Conservation (phyloP, 345 rosid species). For the Eucalyptus lansdowneana region DNA sequence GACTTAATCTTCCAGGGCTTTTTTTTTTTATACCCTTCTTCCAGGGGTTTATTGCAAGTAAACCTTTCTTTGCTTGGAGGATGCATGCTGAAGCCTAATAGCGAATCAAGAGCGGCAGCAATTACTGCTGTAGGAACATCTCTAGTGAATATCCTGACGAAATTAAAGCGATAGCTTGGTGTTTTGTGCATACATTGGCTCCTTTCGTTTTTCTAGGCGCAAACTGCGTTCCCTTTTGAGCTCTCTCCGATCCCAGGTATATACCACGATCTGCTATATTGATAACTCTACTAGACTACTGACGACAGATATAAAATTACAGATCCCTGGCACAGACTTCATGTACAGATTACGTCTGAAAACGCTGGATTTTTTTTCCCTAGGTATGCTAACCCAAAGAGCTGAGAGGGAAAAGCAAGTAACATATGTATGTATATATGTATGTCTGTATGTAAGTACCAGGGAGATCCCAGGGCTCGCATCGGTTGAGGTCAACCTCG, state of each 20-base stretch:
- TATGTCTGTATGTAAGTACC: constrained; percentile 20
- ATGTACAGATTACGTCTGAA: not conserved
- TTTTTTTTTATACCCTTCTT: not conserved
- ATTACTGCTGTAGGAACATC: not conserved
- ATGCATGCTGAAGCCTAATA: not conserved
- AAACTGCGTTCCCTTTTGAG: not conserved
- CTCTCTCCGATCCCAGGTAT: not conserved
- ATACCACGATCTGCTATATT: not conserved
- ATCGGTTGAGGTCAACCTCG: constrained; percentile 87
- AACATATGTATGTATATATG: not conserved
- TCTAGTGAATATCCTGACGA: not conserved
- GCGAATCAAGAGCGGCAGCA: not conserved
- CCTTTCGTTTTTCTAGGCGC: not conserved
- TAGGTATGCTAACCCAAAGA: not conserved
- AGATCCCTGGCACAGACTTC: not conserved
- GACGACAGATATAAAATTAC: not conserved
- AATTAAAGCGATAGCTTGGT: not conserved
- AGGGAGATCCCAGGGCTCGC: constrained; percentile 99
- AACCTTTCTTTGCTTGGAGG: not conserved
- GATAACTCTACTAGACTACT: not conserved
- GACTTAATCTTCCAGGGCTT: not conserved
- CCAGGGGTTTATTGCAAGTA: not conserved
- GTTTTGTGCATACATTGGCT: not conserved
- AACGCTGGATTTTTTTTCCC: not conserved
- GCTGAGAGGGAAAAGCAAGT: not conserved